A percentile compares a stretch with the other conserved stretches of the same genome.
These are phyloP conservation scores for Stephanodiscus triporus DNA, from an alignment of 108 stramenopile genomes.

Conservation along the genomic window DNA sequence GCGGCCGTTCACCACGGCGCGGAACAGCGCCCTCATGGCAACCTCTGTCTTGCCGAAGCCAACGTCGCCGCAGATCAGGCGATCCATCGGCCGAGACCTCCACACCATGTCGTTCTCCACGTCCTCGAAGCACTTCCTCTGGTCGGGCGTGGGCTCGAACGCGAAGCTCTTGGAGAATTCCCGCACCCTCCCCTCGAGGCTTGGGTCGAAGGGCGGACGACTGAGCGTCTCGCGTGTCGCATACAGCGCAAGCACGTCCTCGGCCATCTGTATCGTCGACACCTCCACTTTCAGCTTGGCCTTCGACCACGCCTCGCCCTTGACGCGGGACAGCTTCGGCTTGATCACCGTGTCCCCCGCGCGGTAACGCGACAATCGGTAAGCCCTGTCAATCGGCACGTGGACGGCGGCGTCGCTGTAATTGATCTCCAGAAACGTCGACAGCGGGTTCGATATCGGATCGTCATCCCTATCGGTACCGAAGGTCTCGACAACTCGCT, in stretches of 20 bases:
- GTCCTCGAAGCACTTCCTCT: conserved; percentile 84
- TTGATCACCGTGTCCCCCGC: conserved; percentile 77
- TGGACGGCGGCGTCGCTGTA: conserved; percentile 79
- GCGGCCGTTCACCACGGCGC: conserved; percentile 78
- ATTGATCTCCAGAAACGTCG: conserved; percentile 72
- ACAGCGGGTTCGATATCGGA: conserved; percentile 76
- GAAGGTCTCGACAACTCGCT: conserved; percentile 59
- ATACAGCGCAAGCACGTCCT: conserved; percentile 80
- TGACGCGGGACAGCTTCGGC: conserved; percentile 69
- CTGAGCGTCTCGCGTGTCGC: conserved; percentile 77
- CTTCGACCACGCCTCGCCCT: conserved; percentile 81
- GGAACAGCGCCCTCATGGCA: conserved; percentile 89
- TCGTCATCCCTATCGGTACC: conserved; percentile 75
- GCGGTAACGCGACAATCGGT: conserved; percentile 79
- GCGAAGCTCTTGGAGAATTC: conserved; percentile 77
- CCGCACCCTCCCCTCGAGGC: conserved; percentile 60
- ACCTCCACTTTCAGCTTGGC: conserved; percentile 78
- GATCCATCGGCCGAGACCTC: conserved; percentile 93
- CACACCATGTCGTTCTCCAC: conserved; percentile 96
- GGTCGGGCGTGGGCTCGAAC: conserved; percentile 88
- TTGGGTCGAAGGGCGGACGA: conserved; percentile 72
- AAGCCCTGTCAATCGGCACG: conserved; percentile 84
- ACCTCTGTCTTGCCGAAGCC: conserved; percentile 99
- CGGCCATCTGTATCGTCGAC: conserved; percentile 76
- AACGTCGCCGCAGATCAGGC: conserved; percentile 96